phyloP scores from a whole-genome alignment of 345 rosid genomes.

The Combretum micranthum region DNA sequence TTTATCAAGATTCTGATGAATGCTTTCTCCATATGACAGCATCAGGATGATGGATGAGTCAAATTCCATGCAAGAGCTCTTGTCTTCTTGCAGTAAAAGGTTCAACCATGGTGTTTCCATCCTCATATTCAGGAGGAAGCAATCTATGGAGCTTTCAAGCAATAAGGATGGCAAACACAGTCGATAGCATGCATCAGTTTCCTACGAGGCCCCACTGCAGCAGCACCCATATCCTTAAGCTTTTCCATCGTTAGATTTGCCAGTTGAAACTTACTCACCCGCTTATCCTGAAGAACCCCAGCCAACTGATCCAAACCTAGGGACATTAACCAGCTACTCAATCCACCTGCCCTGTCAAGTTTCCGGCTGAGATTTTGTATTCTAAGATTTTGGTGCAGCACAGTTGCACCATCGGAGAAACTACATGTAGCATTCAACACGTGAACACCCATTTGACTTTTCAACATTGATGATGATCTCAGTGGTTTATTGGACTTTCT shows the following conservation, averaged over 20 bases:
- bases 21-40: too few relatives aligned
- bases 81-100: too few relatives aligned
- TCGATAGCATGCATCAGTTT: slow-evolving; percentile 91
- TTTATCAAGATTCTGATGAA: too few relatives aligned
- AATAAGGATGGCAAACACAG: slow-evolving; percentile 65
- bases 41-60: too few relatives aligned
- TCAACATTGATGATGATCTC: slow-evolving; percentile 24
- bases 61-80: too few relatives aligned
- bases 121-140: not conserved
- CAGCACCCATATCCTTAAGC: slow-evolving; percentile 93
- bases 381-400: slow-evolving; percentile 53
- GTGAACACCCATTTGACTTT: slow-evolving; percentile 26
- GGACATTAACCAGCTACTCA: slow-evolving; percentile 67
- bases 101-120: not conserved
- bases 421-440: slow-evolving; percentile 23
- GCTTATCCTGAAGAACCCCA: slow-evolving; percentile 51
- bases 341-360: slow-evolving; percentile 70
- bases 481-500: slow-evolving; percentile 4
- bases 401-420: slow-evolving; percentile 26
- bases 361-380: slow-evolving; percentile 66
- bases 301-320: slow-evolving; percentile 77
- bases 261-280: slow-evolving; percentile 59
- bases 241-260: slow-evolving; percentile 84
- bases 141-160: slow-evolving; percentile 18
- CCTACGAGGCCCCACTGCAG: slow-evolving; percentile 89